Conservation (phyloP, 2,329 filamentous ascomycete genomes). For the Arthrinium phaeospermum region DNA sequence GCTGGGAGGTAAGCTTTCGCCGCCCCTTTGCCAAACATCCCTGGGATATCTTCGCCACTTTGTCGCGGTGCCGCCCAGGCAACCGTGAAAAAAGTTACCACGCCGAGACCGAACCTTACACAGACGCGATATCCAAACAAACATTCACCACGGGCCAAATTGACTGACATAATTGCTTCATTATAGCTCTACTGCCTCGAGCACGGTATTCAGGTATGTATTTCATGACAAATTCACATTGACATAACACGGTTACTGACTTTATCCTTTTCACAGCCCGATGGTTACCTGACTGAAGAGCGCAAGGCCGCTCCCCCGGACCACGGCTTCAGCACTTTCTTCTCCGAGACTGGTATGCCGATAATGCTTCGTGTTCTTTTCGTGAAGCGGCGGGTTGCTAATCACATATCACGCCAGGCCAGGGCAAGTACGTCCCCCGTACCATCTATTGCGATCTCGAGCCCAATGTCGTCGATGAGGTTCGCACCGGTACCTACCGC, state of each 20-base stretch:
- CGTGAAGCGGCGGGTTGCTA: slow-evolving; percentile 1
- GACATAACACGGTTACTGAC: slow-evolving; percentile 21
- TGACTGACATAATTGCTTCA: slow-evolving; percentile 21
- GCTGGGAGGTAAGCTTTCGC: slow-evolving; percentile 90
- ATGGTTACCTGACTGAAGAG: slow-evolving; percentile 98
- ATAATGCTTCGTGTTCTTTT: neutral
- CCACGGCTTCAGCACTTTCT: slow-evolving; percentile 99
- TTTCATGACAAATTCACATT: slow-evolving; percentile 21
- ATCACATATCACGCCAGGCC: slow-evolving; percentile 61
- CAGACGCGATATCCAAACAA: neutral
- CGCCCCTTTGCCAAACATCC: slow-evolving; percentile 5
- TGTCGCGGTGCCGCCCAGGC: neutral
- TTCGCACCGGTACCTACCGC: slow-evolving; percentile 96
- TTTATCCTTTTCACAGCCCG: slow-evolving; percentile 67
- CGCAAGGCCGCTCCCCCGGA: slow-evolving; percentile 92
- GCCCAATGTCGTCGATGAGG: slow-evolving; percentile 99
- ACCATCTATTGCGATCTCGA: slow-evolving; percentile 99
- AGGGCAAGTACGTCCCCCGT: slow-evolving; percentile 98
- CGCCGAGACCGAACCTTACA: neutral
- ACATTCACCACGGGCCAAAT: neutral
- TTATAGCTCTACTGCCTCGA: slow-evolving; percentile 97
- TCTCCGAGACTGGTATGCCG: slow-evolving; percentile 92
- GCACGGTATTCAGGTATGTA: slow-evolving; percentile 95
- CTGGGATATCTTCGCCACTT: neutral
- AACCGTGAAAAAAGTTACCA: slow-evolving; percentile 2